Evolutionary conservation across 1,284 basidiomycete species (phyloP).

Genomic region (Cryptococcus floricola): DNA sequence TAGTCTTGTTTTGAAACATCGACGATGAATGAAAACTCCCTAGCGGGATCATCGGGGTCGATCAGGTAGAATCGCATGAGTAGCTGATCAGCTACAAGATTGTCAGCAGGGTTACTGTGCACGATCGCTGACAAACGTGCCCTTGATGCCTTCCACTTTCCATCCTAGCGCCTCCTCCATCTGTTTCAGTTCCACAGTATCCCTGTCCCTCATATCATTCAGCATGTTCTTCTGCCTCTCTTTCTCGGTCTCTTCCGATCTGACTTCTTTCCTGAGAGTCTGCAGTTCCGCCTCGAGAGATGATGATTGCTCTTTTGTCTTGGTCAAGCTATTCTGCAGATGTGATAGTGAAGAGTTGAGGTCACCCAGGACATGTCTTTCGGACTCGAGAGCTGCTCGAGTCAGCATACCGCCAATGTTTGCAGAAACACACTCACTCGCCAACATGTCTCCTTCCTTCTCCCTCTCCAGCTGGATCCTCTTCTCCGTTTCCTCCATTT

Average conservation of each 20-base stretch:
- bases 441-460: slow-evolving; percentile 43
- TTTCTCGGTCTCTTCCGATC: slow-evolving; percentile 56
- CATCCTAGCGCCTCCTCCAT: slow-evolving; percentile 63
- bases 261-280: slow-evolving; percentile 27
- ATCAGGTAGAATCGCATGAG: slow-evolving; percentile 68
- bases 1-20: slow-evolving; percentile 64
- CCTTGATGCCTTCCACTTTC: slow-evolving; percentile 68
- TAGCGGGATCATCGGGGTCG: slow-evolving; percentile 57
- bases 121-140: slow-evolving; percentile 33
- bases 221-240: slow-evolving; percentile 63
- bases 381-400: slow-evolving; percentile 34
- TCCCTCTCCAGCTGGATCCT: slow-evolving; percentile 41
- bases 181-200: slow-evolving; percentile 58
- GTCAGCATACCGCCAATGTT: neutral
- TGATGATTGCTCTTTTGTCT: slow-evolving; percentile 32
- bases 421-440: slow-evolving; percentile 24
- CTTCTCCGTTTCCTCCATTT: slow-evolving; percentile 38
- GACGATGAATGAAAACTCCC: slow-evolving; percentile 70
- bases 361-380: slow-evolving; percentile 35
- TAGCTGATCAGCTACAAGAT: slow-evolving; percentile 57
- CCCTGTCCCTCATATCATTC: slow-evolving; percentile 56
- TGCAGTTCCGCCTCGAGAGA: slow-evolving; percentile 35
- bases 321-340: slow-evolving; percentile 33
- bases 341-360: slow-evolving; percentile 28
- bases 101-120: neutral